Evolutionary conservation across 495 filamentous ascomycete species (phyloP), one percentile per base, ranked within the genome.

Genomic region (Sabuloglossum arenarium): DNA sequence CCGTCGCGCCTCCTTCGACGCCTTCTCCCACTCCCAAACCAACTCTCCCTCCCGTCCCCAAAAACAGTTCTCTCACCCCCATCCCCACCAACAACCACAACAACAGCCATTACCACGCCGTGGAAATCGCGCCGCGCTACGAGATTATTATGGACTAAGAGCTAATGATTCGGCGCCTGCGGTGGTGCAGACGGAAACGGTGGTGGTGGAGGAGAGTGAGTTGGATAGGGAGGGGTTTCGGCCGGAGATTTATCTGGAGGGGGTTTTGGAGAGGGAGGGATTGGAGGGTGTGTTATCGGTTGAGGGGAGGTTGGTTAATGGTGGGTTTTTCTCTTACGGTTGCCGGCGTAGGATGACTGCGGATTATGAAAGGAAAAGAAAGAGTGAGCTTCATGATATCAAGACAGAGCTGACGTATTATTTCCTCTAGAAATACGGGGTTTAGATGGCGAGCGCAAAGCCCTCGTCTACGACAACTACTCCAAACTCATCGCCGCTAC

Each of bases 391-490:
- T n/a, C n/a, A n/a, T n/a, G n/a, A n/a, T n/a, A n/a, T n/a, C n/a
- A n/a, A n/a, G n/a, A n/a, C n/a, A n/a, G n/a, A n/a, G n/a, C n/a
- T n/a, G n/a, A n/a, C n/a, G n/a, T n/a, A n/a, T n/a, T n/a, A n/a
- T n/a, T n/a, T n/a, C n/a, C n/a, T n/a, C n/a, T n/a, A 61, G 91
- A 97, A 66, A 91, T 94, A 34, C 74, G 88, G 24, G 85, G 84
- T 1, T 74, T 97, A 19, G 91, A 97, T 63, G 89, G 90, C 23
- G 91, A 98, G 71, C 80, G 86, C 63, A 98, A 98, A 68, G 88
- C 91, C 24, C 72, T 98, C 42, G 91, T 98, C 4, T 98, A 98
- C 66, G 91, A 98, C 67, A 98, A 98, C 66, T 98, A 96, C 67
- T 86, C 80, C 59, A 97, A 96, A 71, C 70, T 98, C 62, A 96